phyloP scores from a whole-genome alignment of 2,329 filamentous ascomycete genomes.

The Venturia effusa region DNA sequence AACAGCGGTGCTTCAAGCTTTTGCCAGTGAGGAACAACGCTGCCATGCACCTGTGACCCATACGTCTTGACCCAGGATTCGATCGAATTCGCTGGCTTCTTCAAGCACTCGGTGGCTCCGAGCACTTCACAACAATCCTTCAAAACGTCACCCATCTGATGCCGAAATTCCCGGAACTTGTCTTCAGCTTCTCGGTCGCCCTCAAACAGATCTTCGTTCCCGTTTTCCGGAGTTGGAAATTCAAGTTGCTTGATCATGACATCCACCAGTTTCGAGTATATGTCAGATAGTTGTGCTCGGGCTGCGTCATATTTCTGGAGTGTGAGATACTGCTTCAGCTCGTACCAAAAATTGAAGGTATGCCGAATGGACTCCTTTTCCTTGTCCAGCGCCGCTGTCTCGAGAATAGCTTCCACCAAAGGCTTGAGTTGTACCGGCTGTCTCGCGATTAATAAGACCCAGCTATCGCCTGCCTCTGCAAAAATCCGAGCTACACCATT shows the following conservation, averaged over 20 bases:
- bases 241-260: slow-evolving; percentile 85
- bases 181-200: slow-evolving; percentile 94
- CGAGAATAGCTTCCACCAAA: slow-evolving; percentile 82
- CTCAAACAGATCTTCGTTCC: slow-evolving; percentile 81
- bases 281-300: slow-evolving; percentile 62
- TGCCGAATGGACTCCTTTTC: slow-evolving; percentile 86
- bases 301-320: slow-evolving; percentile 82
- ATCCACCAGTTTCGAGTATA: slow-evolving; percentile 85
- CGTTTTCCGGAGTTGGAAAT: slow-evolving; percentile 66
- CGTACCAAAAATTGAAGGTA: slow-evolving; percentile 97
- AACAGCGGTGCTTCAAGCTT: slow-evolving; percentile 91
- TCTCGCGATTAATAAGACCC: slow-evolving; percentile 84
- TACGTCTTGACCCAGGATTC: slow-evolving; percentile 81
- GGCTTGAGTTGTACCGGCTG: slow-evolving; percentile 71
- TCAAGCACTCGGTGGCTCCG: slow-evolving; percentile 80
- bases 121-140: slow-evolving; percentile 97
- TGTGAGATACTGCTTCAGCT: slow-evolving; percentile 91
- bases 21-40: slow-evolving; percentile 87
- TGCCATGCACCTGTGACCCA: slow-evolving; percentile 60
- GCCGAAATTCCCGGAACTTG: slow-evolving; percentile 91
- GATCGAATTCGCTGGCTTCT: slow-evolving; percentile 78
- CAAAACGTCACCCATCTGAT: slow-evolving; percentile 93
- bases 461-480: slow-evolving; percentile 84
- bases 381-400: slow-evolving; percentile 77
- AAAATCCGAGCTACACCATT: slow-evolving; percentile 86